A percentile compares a stretch with the other conserved stretches of the same genome.
Evolutionary conservation across 768 basidiomycete species (phyloP).

Genomic region (Lactarius sanguifluus): DNA sequence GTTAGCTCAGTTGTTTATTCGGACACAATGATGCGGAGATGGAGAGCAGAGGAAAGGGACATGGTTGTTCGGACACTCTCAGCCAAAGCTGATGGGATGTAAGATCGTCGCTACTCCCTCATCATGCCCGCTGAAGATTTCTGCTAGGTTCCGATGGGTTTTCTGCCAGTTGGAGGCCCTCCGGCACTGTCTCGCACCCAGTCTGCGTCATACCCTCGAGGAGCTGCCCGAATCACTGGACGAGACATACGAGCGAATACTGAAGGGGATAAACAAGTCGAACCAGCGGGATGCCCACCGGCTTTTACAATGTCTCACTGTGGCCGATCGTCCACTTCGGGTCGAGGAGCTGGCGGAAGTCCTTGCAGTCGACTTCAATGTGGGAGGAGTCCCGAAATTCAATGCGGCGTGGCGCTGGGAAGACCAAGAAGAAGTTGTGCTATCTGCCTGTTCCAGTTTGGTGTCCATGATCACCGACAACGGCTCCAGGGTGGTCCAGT

Average conservation of each 20-base stretch:
- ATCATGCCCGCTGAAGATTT: neutral
- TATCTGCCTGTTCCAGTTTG: too few relatives aligned
- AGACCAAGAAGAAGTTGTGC: neutral
- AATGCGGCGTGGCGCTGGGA: neutral
- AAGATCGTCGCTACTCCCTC: neutral
- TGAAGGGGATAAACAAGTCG: neutral
- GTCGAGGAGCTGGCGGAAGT: constrained; percentile 7
- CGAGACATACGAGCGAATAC: neutral
- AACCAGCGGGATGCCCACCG: neutral
- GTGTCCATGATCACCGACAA: too few relatives aligned
- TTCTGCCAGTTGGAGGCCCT: neutral
- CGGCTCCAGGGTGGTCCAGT: too few relatives aligned
- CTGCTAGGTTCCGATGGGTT: neutral
- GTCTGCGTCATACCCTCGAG: neutral
- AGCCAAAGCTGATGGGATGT: constrained; percentile 7
- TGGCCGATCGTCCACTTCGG: neutral
- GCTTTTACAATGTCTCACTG: neutral
- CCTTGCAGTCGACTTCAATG: constrained; percentile 1
- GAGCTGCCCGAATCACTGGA: neutral
- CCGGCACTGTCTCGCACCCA: neutral
- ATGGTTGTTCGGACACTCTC: neutral
- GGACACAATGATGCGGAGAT: neutral
- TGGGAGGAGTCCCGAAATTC: neutral
- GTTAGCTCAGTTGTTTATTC: neutral
- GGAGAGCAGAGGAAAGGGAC: neutral